These are phyloP conservation scores for Monosporascus cannonballus DNA, from an alignment of 2,329 filamentous ascomycete genomes.

Conservation along the genomic window DNA sequence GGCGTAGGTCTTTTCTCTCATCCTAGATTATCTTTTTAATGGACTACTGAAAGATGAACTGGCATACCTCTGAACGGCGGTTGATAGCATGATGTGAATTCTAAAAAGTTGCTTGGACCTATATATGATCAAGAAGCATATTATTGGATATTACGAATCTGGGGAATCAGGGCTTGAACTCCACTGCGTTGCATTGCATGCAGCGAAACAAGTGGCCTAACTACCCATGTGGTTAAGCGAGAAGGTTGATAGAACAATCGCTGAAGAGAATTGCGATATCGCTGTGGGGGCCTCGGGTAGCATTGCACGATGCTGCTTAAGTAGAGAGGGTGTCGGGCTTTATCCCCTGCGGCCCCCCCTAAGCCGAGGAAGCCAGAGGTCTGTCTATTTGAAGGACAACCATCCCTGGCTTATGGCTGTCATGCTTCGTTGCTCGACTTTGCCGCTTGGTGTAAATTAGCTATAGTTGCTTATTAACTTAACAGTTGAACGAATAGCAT, in stretches of 20 bases:
- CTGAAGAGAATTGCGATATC: conserved; percentile 12
- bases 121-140: neutral
- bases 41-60: no score
- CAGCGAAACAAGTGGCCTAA: neutral
- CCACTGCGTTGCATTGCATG: neutral
- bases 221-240: neutral
- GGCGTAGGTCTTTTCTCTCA: no score
- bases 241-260: neutral
- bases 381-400: neutral
- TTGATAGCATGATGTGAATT: no score
- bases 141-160: neutral
- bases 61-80: no score
- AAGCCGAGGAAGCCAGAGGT: neutral
- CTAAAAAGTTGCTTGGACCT: no score
- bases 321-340: conserved; percentile 1
- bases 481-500: neutral
- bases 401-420: neutral
- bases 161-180: no score
- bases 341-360: neutral
- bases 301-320: conserved; percentile 3
- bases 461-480: neutral
- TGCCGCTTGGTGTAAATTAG: neutral
- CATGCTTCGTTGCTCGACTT: no score
- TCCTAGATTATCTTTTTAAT: no score
- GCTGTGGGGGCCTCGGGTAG: conserved; percentile 13